These are phyloP conservation scores for Botrytis fabae DNA, from an alignment of 2,329 filamentous ascomycete species.

Conservation along the genomic window DNA sequence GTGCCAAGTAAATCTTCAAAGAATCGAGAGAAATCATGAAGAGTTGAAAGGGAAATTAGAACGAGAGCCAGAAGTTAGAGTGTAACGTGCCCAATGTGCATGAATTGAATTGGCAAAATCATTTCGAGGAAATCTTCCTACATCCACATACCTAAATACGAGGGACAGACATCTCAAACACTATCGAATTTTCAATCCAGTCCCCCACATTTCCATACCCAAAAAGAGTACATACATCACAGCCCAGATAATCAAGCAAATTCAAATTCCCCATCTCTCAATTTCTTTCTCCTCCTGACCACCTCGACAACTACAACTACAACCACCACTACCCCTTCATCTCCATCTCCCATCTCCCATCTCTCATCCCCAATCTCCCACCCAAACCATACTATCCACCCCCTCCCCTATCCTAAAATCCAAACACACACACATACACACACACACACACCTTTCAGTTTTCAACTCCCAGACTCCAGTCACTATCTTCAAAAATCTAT, in stretches of 20 bases:
- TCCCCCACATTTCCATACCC: background rate
- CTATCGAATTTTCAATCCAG: background rate
- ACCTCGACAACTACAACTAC: background rate
- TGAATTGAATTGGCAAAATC: background rate
- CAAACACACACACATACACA: no score
- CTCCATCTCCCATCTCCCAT: no score
- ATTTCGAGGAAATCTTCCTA: no score
- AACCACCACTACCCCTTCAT: no score
- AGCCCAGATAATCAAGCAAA: background rate
- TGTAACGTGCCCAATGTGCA: background rate
- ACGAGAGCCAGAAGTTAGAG: background rate
- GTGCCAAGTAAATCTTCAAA: background rate
- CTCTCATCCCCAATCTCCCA: no score
- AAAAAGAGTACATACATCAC: background rate
- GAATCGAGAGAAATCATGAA: fast-evolving
- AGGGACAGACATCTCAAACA: background rate
- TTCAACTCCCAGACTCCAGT: no score
- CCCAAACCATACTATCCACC: no score
- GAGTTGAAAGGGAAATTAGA: fast-evolving
- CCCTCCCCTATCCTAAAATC: no score
- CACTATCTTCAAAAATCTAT: no score
- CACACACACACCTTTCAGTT: no score
- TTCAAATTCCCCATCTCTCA: background rate
- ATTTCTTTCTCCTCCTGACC: background rate
- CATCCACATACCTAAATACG: background rate